Percentiles rank a stretch among this genome's conserved stretches.
phyloP scores from a whole-genome alignment of 768 basidiomycete genomes.

The Tylopilus vinaceipallidus region DNA sequence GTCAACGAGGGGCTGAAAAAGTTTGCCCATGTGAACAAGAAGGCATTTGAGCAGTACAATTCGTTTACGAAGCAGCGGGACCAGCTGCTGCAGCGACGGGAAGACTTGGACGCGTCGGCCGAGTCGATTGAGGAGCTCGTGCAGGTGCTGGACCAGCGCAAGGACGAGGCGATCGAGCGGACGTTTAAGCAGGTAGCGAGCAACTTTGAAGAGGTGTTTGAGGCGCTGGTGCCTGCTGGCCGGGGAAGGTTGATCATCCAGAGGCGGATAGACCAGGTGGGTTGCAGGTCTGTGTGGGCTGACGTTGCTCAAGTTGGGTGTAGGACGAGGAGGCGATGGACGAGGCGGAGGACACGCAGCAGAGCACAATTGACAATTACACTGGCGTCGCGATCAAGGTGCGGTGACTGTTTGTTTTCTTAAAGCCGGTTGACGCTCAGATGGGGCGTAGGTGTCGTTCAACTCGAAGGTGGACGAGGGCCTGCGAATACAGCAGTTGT shows the following conservation, averaged over 20 bases:
- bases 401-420: neutral
- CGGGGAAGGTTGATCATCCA: conserved; percentile 91
- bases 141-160: conserved; percentile 90
- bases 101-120: conserved; percentile 89
- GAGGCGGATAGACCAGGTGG: conserved; percentile 79
- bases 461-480: conserved; percentile 99
- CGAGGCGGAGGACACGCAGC: conserved; percentile 70
- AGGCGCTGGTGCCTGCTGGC: conserved; percentile 92
- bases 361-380: conserved; percentile 85
- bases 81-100: conserved; percentile 79
- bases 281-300: neutral
- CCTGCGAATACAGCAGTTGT: conserved; percentile 91
- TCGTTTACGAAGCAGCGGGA: conserved; percentile 98
- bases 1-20: conserved; percentile 94
- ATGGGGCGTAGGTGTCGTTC: conserved; percentile 79
- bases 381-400: conserved; percentile 97
- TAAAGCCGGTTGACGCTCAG: neutral
- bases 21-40: conserved; percentile 98
- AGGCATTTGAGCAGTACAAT: conserved; percentile 97
- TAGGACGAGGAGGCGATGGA: conserved; percentile 70
- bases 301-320: neutral
- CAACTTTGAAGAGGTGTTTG: conserved; percentile 97
- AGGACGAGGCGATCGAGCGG: conserved; percentile 97
- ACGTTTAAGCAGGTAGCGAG: conserved; percentile 98
- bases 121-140: conserved; percentile 90